These are phyloP conservation scores for Decorospora gaudefroyi DNA, from an alignment of 2,329 filamentous ascomycete genomes.

Conservation along the genomic window DNA sequence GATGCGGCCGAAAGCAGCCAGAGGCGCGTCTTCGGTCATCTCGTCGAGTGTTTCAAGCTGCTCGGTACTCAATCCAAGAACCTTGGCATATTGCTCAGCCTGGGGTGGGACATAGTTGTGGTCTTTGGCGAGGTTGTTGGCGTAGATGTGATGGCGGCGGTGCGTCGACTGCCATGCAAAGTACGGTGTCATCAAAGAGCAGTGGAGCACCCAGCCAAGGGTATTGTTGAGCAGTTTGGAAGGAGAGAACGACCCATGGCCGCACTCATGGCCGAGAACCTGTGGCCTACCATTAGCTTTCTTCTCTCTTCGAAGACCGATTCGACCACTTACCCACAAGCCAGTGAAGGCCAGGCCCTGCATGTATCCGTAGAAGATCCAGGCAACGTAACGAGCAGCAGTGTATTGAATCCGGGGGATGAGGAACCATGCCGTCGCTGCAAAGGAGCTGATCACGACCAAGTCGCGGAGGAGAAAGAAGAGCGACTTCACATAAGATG, in stretches of 20 bases:
- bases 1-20: constrained; percentile 59
- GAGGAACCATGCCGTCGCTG: no score
- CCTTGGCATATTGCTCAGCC: background rate
- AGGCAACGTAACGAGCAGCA: no score
- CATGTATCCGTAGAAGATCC: no score
- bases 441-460: no score
- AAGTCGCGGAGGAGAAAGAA: no score
- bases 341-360: no score
- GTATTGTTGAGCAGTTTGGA: constrained; percentile 62
- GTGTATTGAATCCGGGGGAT: no score
- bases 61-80: background rate
- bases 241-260: constrained; percentile 70
- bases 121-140: constrained; percentile 69
- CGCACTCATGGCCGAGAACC: constrained; percentile 70
- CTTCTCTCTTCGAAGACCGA: no score
- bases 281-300: no score
- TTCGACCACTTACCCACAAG: no score
- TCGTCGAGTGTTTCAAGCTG: constrained; percentile 43
- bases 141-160: constrained; percentile 70
- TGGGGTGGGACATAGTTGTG: constrained; percentile 42
- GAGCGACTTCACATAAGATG: no score
- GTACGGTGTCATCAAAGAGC: constrained; percentile 68
- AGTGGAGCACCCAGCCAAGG: constrained; percentile 68
- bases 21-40: constrained; percentile 63
- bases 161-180: constrained; percentile 75